Evolutionary conservation across 1,284 basidiomycete species (phyloP), one percentile per base, ranked within the genome.

Genomic region (Sphagnurus paluster): DNA sequence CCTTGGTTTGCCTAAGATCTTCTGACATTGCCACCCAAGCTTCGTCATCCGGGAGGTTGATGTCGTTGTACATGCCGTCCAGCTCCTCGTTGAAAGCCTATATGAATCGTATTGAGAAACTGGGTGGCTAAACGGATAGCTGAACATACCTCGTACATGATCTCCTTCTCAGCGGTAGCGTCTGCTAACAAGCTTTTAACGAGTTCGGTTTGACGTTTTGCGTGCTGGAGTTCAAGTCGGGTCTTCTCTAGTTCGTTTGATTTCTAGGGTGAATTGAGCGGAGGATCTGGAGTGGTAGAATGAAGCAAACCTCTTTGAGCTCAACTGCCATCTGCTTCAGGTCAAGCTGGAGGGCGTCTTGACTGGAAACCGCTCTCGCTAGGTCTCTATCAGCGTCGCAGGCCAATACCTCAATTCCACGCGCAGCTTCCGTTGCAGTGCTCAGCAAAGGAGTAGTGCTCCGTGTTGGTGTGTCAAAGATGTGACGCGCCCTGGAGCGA

Each of bases 51-150:
- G 90, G 88, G 42, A 93, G 75, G 48, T 84, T 79, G 14, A 79
- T 79, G 48, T 92, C 89, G 43, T 85, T 83, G 68, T 84, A 94
- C 88, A 95, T 91, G 26, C 79, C 81, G 55, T 93, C 90, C 28
- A 96, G 75, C 62, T 95, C 93, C 56, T 92, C 90, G 61, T 95
- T 95, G 71, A 96, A 94, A 3, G 90, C 86, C 91, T 93, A 51
- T 4, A 28, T 48, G 35, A 42, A 37, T 52, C 25, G 11, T 29
- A 14, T 36, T 40, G 55, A 39, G 40, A 46, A 16, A n/a, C 17
- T 25, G 30, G n/a, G 37, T 20, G 19, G 16, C 16, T 1, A 5
- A 25, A 32, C 9, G 16, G 14, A 28, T 21, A 28, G 14, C 17
- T 29, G 21, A 4, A 13, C 29, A 16, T 49, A 91, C 91, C 72